Evolutionary conservation across 2,329 filamentous ascomycete genomes (phyloP), one percentile per base, ranked within the genome.

Genomic region (Cadophora malorum): DNA sequence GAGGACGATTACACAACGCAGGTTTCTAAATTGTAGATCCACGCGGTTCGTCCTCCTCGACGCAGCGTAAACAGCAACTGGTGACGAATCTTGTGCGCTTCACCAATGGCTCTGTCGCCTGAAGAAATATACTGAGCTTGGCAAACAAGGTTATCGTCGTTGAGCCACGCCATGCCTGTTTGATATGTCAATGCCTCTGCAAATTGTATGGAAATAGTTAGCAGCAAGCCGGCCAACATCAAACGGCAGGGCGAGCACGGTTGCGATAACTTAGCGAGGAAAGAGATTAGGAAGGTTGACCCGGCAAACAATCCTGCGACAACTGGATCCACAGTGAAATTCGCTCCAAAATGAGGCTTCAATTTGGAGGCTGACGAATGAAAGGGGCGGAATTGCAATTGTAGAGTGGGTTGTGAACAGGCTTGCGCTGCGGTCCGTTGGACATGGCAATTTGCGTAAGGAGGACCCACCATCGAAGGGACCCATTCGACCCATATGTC

Each of bases 11-110:
- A 63, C 61, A 70, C 70, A 62, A 38, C 52, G 49, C 49, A 38
- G 49, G 70, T 73, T 73, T 68, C 56, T 60, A 56, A 64, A 12
- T 66, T n/a, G 49, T 45, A 68, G 60, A 66, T 63, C 65, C 50
- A 49, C 38, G 58, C 41, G 64, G 45, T 58, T 65, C 23, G 31
- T 23, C 28, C 53, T 23, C 28, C 53, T 16, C 45, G 19, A 47
- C 63, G 16, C 16, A 45, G 10, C 12, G 14, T 5, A 19, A 45
- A 45, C 14, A 66, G 67, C 41, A 69, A 38, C 35, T 72, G 71
- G 66, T 73, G 71, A 73, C 71, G 71, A 73, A 65, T 67, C 68
- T 38, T 52, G 60, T 59, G 62, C 59, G 62, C 50, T 45, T 65
- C 45, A 35, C 64, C 56, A 49, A 49, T 25, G 59, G 31, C 58